These are phyloP conservation scores for Melocanna baccifera DNA, from an alignment of 176 grass and related monocot genomes.

Conservation along the genomic window DNA sequence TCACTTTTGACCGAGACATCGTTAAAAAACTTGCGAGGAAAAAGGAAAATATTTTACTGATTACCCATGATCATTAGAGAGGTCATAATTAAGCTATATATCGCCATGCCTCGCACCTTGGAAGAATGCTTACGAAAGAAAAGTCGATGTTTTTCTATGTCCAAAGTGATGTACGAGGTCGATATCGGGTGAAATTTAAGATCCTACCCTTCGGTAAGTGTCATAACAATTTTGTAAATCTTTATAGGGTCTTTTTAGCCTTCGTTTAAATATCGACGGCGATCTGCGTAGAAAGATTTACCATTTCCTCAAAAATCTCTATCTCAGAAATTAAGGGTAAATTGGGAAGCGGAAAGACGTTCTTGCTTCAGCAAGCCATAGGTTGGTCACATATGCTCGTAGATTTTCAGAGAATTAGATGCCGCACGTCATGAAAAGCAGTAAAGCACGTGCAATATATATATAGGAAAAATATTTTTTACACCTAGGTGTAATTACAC, in stretches of 20 bases:
- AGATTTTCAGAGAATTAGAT: constrained; percentile 44
- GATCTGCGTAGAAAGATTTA: not conserved
- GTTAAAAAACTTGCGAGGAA: not conserved
- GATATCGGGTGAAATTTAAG: not conserved
- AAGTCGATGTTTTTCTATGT: not conserved
- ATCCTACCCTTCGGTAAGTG: not conserved
- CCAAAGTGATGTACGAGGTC: not conserved
- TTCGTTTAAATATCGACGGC: not conserved
- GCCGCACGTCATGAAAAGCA: constrained; percentile 32
- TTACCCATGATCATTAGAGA: not conserved
- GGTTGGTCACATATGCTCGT: constrained; percentile 31
- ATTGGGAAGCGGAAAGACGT: not conserved
- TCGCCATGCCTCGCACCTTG: not conserved
- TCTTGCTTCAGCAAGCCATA: constrained; percentile 17
- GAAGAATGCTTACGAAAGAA: not conserved
- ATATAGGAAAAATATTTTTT: too few species aligned
- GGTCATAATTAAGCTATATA: not conserved
- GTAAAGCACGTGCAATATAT: not conserved
- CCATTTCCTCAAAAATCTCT: not conserved
- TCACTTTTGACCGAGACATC: constrained; percentile 36
- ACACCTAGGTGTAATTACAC: too few species aligned
- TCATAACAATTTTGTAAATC: not conserved
- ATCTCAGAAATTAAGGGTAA: not conserved
- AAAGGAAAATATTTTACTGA: not conserved
- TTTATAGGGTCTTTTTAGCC: not conserved